Conservation (phyloP, 768 basidiomycete genomes). For the Filobasidium floriforme region DNA sequence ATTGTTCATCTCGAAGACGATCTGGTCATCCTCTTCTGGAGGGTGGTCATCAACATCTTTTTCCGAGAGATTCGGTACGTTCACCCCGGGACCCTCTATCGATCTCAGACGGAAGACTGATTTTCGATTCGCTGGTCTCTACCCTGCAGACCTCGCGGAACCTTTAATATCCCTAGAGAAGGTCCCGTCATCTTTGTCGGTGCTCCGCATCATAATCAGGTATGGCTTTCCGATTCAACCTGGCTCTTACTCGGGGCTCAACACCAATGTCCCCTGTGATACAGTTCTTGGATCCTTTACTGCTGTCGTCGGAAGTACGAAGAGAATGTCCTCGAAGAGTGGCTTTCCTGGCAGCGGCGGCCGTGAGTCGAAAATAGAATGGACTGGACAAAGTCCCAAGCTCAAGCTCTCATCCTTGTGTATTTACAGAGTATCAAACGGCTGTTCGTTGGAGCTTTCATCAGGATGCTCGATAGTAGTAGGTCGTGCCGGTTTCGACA, state of each 20-base stretch:
- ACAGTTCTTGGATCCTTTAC: conserved; percentile 90
- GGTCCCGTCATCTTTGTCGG: conserved; percentile 89
- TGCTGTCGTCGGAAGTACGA: conserved; percentile 75
- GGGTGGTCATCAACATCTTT: conserved; percentile 78
- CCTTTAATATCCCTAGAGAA: conserved; percentile 83
- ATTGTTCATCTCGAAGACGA: conserved; percentile 52
- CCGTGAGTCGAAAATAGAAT: conserved; percentile 39
- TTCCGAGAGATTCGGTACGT: conserved; percentile 72
- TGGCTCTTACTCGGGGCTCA: too few species aligned
- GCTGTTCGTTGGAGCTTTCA: conserved; percentile 69
- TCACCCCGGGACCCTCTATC: not conserved
- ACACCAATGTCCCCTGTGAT: too few species aligned
- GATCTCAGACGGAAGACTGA: not conserved
- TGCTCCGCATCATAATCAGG: conserved; percentile 88
- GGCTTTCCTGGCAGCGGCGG: conserved; percentile 79
- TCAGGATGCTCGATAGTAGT: conserved; percentile 82
- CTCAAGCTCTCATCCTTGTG: too few species aligned
- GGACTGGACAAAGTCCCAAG: not conserved
- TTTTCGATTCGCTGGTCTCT: not conserved
- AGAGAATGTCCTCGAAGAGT: conserved; percentile 74
- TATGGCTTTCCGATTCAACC: too few species aligned
- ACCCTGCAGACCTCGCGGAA: conserved; percentile 63
- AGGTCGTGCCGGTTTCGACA: conserved; percentile 42
- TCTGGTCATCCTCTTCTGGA: conserved; percentile 73
- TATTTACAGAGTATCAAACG: conserved; percentile 61